Conservation (phyloP, 805 yeast genomes). For the Teunomyces gatunensis region DNA sequence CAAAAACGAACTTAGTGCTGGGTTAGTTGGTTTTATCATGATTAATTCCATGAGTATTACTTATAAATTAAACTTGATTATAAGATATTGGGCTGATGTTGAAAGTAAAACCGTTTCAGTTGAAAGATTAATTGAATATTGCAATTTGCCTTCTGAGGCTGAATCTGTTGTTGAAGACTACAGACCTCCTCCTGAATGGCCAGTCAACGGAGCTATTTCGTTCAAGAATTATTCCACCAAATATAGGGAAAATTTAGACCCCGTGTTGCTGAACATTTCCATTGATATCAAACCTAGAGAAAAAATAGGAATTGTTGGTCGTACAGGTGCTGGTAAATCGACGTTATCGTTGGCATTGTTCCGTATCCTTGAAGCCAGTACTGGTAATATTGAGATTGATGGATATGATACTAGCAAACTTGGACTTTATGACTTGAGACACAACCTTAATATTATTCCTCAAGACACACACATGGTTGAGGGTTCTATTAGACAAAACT, state of each 20-base stretch:
- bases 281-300: conserved; percentile 22
- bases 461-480: conserved; percentile 27
- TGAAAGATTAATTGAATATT: conserved; percentile 38
- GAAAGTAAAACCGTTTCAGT: conserved; percentile 34
- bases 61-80: conserved; percentile 26
- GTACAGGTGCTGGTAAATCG: conserved; percentile 32
- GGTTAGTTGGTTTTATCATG: conserved; percentile 38
- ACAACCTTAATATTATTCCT: conserved; percentile 27
- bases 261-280: conserved; percentile 22
- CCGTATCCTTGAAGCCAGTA: conserved; percentile 25
- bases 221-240: conserved; percentile 23
- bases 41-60: conserved; percentile 34
- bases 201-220: conserved; percentile 19
- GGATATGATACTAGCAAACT: conserved; percentile 19
- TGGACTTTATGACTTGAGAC: conserved; percentile 26
- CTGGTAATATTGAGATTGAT: conserved; percentile 25
- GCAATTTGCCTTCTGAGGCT: conserved; percentile 24
- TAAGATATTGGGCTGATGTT: conserved; percentile 34
- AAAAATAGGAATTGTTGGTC: conserved; percentile 29
- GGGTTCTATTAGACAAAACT: conserved; percentile 24
- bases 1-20: conserved; percentile 24
- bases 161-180: conserved; percentile 10
- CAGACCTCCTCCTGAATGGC: conserved; percentile 18
- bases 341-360: conserved; percentile 27
- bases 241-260: conserved; percentile 25